These are phyloP conservation scores for Isabelozyma pseudorhagii DNA, from an alignment of 805 yeast genomes.

Conservation along the genomic window DNA sequence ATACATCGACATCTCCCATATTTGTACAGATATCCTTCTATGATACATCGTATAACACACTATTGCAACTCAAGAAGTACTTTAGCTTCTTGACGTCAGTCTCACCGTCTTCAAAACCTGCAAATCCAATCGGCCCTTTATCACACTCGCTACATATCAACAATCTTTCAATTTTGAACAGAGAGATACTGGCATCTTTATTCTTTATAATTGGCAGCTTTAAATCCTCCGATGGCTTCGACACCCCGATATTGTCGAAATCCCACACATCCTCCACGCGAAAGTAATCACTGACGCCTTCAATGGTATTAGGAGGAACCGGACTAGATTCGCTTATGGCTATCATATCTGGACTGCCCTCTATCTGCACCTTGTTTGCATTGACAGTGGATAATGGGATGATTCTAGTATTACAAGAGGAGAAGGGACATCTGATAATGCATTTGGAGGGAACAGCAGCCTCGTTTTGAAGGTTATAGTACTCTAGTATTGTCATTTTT, in stretches of 20 bases:
- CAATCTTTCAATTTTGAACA: slow-evolving; percentile 45
- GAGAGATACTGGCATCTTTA: slow-evolving; percentile 9
- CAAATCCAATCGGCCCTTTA: slow-evolving; percentile 74
- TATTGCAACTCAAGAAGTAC: slow-evolving; percentile 44
- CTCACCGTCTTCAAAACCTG: slow-evolving; percentile 34
- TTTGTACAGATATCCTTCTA: background rate
- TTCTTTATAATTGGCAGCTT: slow-evolving; percentile 17
- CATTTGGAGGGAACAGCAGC: background rate
- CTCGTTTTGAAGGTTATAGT: background rate
- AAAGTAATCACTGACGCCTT: slow-evolving; percentile 27
- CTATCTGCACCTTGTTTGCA: slow-evolving; percentile 7
- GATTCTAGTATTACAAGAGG: slow-evolving; percentile 20
- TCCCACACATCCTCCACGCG: slow-evolving; percentile 65
- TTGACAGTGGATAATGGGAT: slow-evolving; percentile 14
- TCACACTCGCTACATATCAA: slow-evolving; percentile 76
- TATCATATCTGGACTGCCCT: slow-evolving; percentile 29
- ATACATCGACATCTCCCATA: too few relatives aligned
- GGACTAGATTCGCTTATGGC: slow-evolving; percentile 3
- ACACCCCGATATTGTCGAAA: slow-evolving; percentile 77
- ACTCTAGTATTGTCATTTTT: slow-evolving; percentile 1
- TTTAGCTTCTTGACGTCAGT: slow-evolving; percentile 36
- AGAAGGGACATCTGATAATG: slow-evolving; percentile 22
- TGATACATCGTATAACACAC: slow-evolving; percentile 38
- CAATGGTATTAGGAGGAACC: slow-evolving; percentile 2
- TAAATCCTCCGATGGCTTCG: slow-evolving; percentile 37